Evolutionary conservation across 2,329 filamentous ascomycete genomes (phyloP).

Genomic region (Paraconiothyrium sp.): DNA sequence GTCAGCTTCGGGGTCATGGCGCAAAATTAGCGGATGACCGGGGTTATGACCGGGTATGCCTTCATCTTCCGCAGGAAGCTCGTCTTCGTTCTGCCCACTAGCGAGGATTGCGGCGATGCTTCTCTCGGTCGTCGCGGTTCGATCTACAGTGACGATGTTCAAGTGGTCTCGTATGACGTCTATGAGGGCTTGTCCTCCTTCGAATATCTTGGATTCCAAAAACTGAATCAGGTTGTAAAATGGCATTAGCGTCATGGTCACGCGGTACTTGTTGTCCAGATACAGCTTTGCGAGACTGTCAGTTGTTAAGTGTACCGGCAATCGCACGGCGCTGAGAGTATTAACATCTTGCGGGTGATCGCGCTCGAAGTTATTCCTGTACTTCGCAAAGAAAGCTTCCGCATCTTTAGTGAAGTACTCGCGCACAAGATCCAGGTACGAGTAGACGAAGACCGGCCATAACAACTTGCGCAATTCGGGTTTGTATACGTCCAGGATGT

Average conservation of each 20-base stretch:
- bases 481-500: conserved; percentile 90
- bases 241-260: conserved; percentile 87
- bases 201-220: conserved; percentile 84
- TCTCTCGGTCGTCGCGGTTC: conserved; percentile 63
- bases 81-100: conserved; percentile 62
- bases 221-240: conserved; percentile 87
- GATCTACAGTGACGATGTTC: conserved; percentile 68
- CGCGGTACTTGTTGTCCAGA: conserved; percentile 83
- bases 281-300: conserved; percentile 85
- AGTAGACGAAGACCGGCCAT: conserved; percentile 96
- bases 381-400: conserved; percentile 75
- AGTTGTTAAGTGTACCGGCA: conserved; percentile 80
- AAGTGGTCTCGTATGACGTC: conserved; percentile 73
- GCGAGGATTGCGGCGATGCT: conserved; percentile 69
- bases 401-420: conserved; percentile 77
- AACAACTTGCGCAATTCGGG: conserved; percentile 87
- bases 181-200: conserved; percentile 80
- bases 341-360: conserved; percentile 84
- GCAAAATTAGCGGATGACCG: conserved; percentile 68
- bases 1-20: conserved; percentile 67
- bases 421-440: conserved; percentile 80
- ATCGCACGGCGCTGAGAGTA: conserved; percentile 74
- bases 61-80: conserved; percentile 71
- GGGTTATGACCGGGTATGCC: conserved; percentile 74
- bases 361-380: conserved; percentile 75